Evolutionary conservation across 2,329 filamentous ascomycete genomes (phyloP), one percentile per base, ranked within the genome.

Genomic region (Phyllosticta capitalensis): DNA sequence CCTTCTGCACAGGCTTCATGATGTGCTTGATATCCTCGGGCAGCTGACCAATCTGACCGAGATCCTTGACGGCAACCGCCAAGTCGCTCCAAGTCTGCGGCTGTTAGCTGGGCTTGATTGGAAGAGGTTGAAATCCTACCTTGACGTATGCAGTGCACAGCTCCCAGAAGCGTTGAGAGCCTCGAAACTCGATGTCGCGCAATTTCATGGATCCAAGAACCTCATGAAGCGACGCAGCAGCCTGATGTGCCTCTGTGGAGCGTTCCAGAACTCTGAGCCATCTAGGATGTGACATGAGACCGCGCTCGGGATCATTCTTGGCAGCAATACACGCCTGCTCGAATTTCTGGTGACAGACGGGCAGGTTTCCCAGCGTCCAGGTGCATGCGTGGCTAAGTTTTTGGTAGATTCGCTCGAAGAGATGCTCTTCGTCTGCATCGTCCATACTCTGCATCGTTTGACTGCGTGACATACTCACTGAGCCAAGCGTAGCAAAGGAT

Each of bases 351-450:
- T 85, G 84, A 63, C 90, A 85, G 59, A 78, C 78, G 0, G 90
- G 90, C 24, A 96, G 76, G 1, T 85, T 85, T 50, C 83, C 83
- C 64, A 89, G 80, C 26, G 90, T 86, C 54, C 89, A 78, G 54
- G 91, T 88, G 20, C 88, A 86, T 0, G 90, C 88, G 58, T 81
- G 82, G 52, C 86, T 85, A 22, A 96, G 77, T 52, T 88, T 87
- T 33, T 90, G 69, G 74, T 89, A 95, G 21, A 96, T 90, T 62
- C 80, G 83, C 63, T 95, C 92, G 65, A 96, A 96, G 26, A 86
- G 81, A 17, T 83, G 81, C 65, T 95, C 90, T 63, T 95, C 90
- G 64, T 90, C 88, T 2, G 81, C 82, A 60, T 73, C 70, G 38
- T 83, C 81, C 55, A 86, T 83, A 55, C 90, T 88, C 9, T 76